phyloP scores from a whole-genome alignment of 1,284 basidiomycete species.

The Ganoderma sinense region DNA sequence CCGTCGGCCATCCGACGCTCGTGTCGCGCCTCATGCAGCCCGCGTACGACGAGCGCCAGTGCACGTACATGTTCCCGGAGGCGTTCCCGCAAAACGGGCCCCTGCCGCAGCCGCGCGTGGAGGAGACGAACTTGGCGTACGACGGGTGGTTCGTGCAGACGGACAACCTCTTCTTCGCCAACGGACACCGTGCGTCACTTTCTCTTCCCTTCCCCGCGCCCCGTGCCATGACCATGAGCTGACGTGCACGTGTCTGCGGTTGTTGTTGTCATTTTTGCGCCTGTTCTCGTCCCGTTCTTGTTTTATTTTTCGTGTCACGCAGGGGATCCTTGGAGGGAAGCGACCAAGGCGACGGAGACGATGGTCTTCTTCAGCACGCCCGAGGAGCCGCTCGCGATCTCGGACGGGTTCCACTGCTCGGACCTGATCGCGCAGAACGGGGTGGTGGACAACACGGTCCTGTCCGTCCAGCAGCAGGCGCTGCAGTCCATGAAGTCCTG shows the following conservation, averaged over 20 bases:
- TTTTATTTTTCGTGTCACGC: not conserved
- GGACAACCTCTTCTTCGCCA: constrained; percentile 72
- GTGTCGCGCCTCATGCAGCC: constrained; percentile 70
- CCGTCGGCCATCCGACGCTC: constrained; percentile 56
- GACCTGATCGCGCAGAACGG: constrained; percentile 57
- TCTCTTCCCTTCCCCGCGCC: not conserved
- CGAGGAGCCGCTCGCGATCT: constrained; percentile 59
- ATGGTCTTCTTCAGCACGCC: constrained; percentile 56
- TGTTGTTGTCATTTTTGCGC: too few species aligned
- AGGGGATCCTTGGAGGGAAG: constrained; percentile 79
- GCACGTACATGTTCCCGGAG: constrained; percentile 64
- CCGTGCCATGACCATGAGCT: not conserved
- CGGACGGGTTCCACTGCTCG: constrained; percentile 73
- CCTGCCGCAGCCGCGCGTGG: constrained; percentile 46
- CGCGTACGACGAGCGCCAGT: constrained; percentile 68
- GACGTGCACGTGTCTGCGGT: not conserved
- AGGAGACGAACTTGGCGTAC: constrained; percentile 57
- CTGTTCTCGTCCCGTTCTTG: not conserved
- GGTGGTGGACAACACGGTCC: constrained; percentile 57
- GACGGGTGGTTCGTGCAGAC: constrained; percentile 67
- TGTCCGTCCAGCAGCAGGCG: constrained; percentile 56
- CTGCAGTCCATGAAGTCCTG: constrained; percentile 57
- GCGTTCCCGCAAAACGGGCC: constrained; percentile 49
- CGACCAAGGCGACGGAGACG: constrained; percentile 67
- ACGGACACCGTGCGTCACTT: constrained; percentile 49